Percentiles rank a stretch among this genome's conserved stretches.
These are phyloP conservation scores for Candida caryicola DNA, from an alignment of 805 yeast genomes.

Conservation along the genomic window DNA sequence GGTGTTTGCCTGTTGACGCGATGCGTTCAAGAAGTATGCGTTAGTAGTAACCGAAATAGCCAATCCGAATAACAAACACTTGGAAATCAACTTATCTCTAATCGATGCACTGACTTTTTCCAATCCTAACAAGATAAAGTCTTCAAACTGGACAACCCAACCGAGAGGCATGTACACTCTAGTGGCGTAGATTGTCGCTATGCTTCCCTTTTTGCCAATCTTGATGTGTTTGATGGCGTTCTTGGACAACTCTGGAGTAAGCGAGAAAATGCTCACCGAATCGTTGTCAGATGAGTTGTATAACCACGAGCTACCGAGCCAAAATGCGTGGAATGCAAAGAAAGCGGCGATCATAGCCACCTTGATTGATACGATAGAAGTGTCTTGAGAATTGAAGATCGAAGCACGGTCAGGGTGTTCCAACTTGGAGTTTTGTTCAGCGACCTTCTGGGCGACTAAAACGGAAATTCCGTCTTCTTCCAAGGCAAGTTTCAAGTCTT, in stretches of 20 bases:
- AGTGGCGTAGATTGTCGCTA: constrained; percentile 58
- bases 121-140: constrained; percentile 48
- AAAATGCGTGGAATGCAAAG: constrained; percentile 62
- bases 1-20: constrained; percentile 60
- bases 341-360: constrained; percentile 58
- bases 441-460: constrained; percentile 64
- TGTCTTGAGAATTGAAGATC: constrained; percentile 21
- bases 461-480: constrained; percentile 91
- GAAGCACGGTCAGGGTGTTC: constrained; percentile 32
- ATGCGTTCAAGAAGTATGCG: constrained; percentile 80
- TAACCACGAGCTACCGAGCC: constrained; percentile 70
- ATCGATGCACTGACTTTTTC: constrained; percentile 64
- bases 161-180: constrained; percentile 59
- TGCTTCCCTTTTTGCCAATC: constrained; percentile 46
- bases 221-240: constrained; percentile 43
- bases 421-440: constrained; percentile 44
- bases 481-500: constrained; percentile 70
- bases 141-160: constrained; percentile 58
- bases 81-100: constrained; percentile 76
- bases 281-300: constrained; percentile 28
- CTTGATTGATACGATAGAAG: constrained; percentile 52
- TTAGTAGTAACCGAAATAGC: constrained; percentile 77
- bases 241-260: constrained; percentile 34
- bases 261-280: constrained; percentile 8
- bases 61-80: constrained; percentile 68